Conservation (phyloP, 352 stramenopile species). For the Nothophytophthora sp. region DNA sequence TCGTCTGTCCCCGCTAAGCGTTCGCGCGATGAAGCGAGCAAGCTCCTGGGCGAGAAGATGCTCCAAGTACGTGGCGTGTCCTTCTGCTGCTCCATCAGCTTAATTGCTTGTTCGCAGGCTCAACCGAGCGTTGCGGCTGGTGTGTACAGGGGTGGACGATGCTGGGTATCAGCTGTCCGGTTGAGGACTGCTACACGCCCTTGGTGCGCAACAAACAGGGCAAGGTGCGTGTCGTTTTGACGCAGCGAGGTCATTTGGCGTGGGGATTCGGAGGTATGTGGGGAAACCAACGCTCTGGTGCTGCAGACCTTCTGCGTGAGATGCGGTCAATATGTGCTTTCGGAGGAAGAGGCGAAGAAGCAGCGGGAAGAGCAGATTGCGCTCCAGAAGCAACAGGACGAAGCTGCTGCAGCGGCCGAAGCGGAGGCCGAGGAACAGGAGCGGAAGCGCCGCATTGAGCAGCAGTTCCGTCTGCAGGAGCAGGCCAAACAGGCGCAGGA, state of each 20-base stretch:
- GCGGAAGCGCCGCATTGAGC: slow-evolving; percentile 45
- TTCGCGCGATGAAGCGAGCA: slow-evolving; percentile 76
- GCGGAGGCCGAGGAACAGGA: slow-evolving; percentile 33
- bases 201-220: slow-evolving; percentile 79
- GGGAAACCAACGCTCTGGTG: neutral
- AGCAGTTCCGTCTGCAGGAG: slow-evolving; percentile 71
- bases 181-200: slow-evolving; percentile 73
- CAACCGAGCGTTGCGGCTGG: slow-evolving; percentile 1
- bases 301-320: slow-evolving; percentile 75
- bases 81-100: too few species aligned
- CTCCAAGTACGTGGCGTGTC: slow-evolving; percentile 53
- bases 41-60: slow-evolving; percentile 79
- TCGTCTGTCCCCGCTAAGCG: slow-evolving; percentile 11
- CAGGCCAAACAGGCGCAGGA: slow-evolving; percentile 57
- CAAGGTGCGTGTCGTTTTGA: slow-evolving; percentile 23
- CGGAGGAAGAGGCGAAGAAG: slow-evolving; percentile 67
- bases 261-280: neutral
- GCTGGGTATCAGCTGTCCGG: slow-evolving; percentile 64
- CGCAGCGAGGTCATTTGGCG: neutral
- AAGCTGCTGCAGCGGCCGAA: slow-evolving; percentile 21
- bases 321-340: slow-evolving; percentile 76
- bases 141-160: slow-evolving; percentile 72
- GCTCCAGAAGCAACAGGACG: slow-evolving; percentile 22
- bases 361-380: slow-evolving; percentile 45
- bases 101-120: neutral